A percentile compares a stretch with the other conserved stretches of the same genome.
These are phyloP conservation scores for Komagataella kurtzmanii DNA, from an alignment of 805 yeast species.

Conservation along the genomic window DNA sequence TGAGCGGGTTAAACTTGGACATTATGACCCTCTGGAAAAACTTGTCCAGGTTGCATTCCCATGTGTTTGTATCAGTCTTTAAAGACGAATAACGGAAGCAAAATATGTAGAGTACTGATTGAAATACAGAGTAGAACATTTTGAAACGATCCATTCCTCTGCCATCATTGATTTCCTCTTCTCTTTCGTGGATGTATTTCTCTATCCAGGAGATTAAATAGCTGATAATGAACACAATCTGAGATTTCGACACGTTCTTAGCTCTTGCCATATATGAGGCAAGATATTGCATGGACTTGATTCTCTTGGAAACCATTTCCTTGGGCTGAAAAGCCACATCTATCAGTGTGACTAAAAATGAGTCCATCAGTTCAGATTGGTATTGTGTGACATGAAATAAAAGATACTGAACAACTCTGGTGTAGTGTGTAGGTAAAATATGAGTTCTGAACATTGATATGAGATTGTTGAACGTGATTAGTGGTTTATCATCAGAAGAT, in stretches of 20 bases:
- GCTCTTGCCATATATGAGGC: constrained; percentile 88
- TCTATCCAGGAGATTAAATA: constrained; percentile 77
- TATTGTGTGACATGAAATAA: constrained; percentile 73
- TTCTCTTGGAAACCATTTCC: constrained; percentile 60
- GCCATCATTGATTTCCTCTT: constrained; percentile 55
- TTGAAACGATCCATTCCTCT: constrained; percentile 87
- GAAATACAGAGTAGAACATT: constrained; percentile 82
- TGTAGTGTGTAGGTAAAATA: constrained; percentile 82
- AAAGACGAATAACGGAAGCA: constrained; percentile 71
- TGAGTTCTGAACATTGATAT: constrained; percentile 70
- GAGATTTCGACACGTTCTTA: constrained; percentile 51
- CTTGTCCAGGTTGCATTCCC: constrained; percentile 77
- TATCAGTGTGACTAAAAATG: constrained; percentile 67
- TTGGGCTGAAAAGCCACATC: constrained; percentile 68
- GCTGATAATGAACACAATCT: constrained; percentile 70
- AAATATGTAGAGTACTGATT: constrained; percentile 80
- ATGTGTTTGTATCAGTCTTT: constrained; percentile 24
- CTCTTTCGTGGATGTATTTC: constrained; percentile 73
- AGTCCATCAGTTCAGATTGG: constrained; percentile 72
- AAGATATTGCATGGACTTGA: constrained; percentile 85
- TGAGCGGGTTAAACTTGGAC: constrained; percentile 85
- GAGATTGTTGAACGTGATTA: constrained; percentile 57
- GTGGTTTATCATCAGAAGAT: constrained; percentile 6
- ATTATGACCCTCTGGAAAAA: constrained; percentile 78
- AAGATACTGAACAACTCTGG: constrained; percentile 77